Percentiles rank a stretch among this genome's conserved stretches.
phyloP scores from a whole-genome alignment of 1,139 yeast genomes.

The Zygosaccharomyces sapae region DNA sequence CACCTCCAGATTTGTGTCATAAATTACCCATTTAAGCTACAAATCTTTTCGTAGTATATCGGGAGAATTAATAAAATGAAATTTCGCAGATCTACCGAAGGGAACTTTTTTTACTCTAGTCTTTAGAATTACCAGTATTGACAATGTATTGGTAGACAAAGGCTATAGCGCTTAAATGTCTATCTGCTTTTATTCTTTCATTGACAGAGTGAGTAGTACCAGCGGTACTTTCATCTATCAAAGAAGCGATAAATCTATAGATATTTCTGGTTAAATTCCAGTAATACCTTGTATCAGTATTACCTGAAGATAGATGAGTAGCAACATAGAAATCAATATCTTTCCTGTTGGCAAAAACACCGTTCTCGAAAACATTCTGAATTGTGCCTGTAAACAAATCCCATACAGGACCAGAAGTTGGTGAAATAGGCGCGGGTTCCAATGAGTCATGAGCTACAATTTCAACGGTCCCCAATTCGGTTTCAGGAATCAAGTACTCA shows the following conservation, averaged over 20 bases:
- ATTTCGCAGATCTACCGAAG: not conserved
- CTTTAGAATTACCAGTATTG: not conserved
- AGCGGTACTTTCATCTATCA: slow-evolving; percentile 16
- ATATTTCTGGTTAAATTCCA: slow-evolving; percentile 56
- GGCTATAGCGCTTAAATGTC: slow-evolving; percentile 54
- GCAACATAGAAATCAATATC: slow-evolving; percentile 39
- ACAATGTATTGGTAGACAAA: slow-evolving; percentile 50
- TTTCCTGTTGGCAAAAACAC: slow-evolving; percentile 36
- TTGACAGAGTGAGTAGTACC: slow-evolving; percentile 49
- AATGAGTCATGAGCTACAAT: slow-evolving; percentile 38
- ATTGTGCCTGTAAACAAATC: slow-evolving; percentile 52
- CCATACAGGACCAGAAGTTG: slow-evolving; percentile 47
- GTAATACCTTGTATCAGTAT: slow-evolving; percentile 61
- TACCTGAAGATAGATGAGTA: slow-evolving; percentile 55
- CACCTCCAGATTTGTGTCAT: too few relatives aligned
- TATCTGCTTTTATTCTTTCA: slow-evolving; percentile 48
- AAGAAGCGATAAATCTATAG: slow-evolving; percentile 46
- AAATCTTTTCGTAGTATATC: not conserved
- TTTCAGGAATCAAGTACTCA: slow-evolving; percentile 28
- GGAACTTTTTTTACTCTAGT: not conserved
- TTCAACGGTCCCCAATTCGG: slow-evolving; percentile 42
- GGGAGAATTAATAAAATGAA: not conserved
- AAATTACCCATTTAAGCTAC: too few relatives aligned
- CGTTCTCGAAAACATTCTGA: slow-evolving; percentile 52
- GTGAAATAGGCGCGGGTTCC: slow-evolving; percentile 61